Percentiles rank a stretch among this genome's conserved stretches.
Conservation (phyloP, 768 basidiomycete genomes). For the Amylocystis lapponica region DNA sequence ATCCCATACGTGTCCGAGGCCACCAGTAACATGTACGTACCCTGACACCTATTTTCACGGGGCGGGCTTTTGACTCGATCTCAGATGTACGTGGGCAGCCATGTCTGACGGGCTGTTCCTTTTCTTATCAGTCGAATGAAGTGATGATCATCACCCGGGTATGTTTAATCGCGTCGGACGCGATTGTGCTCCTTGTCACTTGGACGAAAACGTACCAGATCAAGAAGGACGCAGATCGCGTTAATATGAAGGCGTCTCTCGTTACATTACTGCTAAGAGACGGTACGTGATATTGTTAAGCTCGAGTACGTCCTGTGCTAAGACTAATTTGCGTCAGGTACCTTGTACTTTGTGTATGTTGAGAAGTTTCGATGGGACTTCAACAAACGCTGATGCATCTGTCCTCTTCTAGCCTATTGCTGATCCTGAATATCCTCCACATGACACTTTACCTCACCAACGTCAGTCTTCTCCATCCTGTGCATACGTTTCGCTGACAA, state of each 20-base stretch:
- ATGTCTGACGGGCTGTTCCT: too few species aligned
- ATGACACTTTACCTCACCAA: constrained; percentile 1
- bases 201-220: constrained; percentile 8
- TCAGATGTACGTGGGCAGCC: too few species aligned
- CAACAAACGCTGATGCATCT: not conserved
- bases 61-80: too few species aligned
- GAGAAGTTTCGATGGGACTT: too few species aligned
- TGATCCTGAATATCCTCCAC: constrained; percentile 7
- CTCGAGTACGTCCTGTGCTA: not conserved
- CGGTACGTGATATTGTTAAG: constrained; percentile 5
- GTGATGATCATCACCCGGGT: constrained; percentile 2
- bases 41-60: too few species aligned
- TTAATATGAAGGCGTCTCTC: constrained; percentile 6
- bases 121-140: not conserved
- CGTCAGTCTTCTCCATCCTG: not conserved
- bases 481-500: not conserved
- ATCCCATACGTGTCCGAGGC: not conserved
- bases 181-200: constrained; percentile 6
- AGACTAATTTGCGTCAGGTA: not conserved
- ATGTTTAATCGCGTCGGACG: constrained; percentile 6
- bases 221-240: constrained; percentile 1
- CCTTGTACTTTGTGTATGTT: constrained; percentile 7
- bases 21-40: not conserved
- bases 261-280: constrained; percentile 4
- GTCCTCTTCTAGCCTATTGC: constrained; percentile 1